A percentile compares a stretch with the other conserved stretches of the same genome.
Evolutionary conservation across 805 yeast species (phyloP).

Genomic region (Blastobotrys americana): DNA sequence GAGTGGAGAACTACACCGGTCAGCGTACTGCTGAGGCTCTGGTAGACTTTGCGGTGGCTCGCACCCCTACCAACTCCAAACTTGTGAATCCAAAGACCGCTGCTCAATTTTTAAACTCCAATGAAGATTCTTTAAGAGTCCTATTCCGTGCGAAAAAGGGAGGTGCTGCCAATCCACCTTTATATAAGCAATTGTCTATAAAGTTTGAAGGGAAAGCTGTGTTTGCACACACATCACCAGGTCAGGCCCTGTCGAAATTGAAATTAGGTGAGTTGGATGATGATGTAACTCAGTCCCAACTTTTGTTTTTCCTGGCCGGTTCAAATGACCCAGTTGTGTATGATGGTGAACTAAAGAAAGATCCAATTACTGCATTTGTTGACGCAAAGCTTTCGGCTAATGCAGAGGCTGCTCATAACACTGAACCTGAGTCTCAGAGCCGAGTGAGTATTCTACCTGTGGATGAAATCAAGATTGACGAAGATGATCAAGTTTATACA

Average conservation of each 20-base stretch:
- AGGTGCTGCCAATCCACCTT: constrained; percentile 25
- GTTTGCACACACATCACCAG: constrained; percentile 26
- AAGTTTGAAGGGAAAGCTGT: constrained; percentile 23
- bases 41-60: constrained; percentile 22
- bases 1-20: constrained; percentile 26
- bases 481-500: neutral
- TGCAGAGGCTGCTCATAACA: too few relatives aligned
- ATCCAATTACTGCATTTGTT: constrained; percentile 21
- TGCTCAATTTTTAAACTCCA: constrained; percentile 21
- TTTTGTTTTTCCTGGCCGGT: constrained; percentile 22
- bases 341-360: constrained; percentile 26
- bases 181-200: constrained; percentile 26
- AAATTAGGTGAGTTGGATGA: constrained; percentile 15
- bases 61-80: constrained; percentile 27
- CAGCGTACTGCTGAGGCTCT: constrained; percentile 25
- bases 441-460: too few relatives aligned
- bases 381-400: too few relatives aligned
- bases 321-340: constrained; percentile 20
- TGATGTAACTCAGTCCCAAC: constrained; percentile 22
- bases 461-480: neutral
- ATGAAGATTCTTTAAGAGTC: constrained; percentile 23
- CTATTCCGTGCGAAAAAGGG: constrained; percentile 24
- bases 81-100: constrained; percentile 18
- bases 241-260: constrained; percentile 22
- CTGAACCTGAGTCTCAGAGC: too few relatives aligned